Evolutionary conservation across 331 rosid genomes (phyloP).

Genomic region (Saraca asoca): DNA sequence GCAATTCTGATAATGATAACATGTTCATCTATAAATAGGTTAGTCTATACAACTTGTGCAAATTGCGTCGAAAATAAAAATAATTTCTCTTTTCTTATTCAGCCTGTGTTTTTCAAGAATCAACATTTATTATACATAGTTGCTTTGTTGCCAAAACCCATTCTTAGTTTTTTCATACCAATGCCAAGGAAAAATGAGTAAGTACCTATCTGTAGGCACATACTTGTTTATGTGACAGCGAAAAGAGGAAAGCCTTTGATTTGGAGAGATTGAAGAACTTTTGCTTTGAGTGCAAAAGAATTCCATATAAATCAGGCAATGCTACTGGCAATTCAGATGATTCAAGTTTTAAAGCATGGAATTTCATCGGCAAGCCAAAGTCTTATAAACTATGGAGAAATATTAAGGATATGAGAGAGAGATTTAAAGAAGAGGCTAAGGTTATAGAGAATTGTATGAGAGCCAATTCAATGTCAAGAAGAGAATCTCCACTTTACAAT

Average conservation of each 20-base stretch:
- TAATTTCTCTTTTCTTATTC: background rate
- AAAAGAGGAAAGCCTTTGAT: constrained; percentile 69
- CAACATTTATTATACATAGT: too few relatives aligned
- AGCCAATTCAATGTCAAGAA: constrained; percentile 51
- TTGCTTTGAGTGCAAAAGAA: constrained; percentile 72
- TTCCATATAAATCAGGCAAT: constrained; percentile 42
- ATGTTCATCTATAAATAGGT: too few relatives aligned
- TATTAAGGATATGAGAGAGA: constrained; percentile 41
- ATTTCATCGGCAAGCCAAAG: constrained; percentile 37
- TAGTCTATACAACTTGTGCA: too few relatives aligned
- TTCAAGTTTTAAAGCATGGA: constrained; percentile 43
- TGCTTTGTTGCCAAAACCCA: too few relatives aligned
- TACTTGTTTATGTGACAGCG: constrained; percentile 61
- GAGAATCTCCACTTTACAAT: constrained; percentile 47
- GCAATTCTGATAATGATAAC: too few relatives aligned
- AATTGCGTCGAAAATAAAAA: too few relatives aligned
- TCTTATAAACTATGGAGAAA: constrained; percentile 49
- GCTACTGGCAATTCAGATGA: constrained; percentile 41
- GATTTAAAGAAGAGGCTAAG: constrained; percentile 32
- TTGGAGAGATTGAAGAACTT: constrained; percentile 56
- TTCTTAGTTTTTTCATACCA: too few relatives aligned
- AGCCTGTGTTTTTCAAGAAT: background rate
- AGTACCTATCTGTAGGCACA: constrained; percentile 57
- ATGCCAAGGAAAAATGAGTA: background rate
- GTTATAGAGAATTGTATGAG: constrained; percentile 70